Evolutionary conservation across 176 grass and related monocot species (phyloP).

Genomic region (Triticum urartu): DNA sequence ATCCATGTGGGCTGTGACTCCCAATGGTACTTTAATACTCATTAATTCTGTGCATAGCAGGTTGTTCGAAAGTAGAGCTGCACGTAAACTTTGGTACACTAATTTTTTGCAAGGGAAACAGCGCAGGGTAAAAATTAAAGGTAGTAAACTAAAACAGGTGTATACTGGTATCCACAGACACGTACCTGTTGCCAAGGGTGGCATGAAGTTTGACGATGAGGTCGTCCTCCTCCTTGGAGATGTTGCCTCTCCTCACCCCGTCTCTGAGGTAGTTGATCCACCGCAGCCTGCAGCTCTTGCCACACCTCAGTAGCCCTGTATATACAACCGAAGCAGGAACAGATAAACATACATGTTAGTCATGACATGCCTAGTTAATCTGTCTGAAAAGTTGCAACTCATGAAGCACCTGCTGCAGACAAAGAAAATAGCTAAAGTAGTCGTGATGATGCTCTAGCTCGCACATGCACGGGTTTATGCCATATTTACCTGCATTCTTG

Average conservation of each 20-base stretch:
- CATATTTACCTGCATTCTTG: constrained; percentile 75
- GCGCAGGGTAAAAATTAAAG: background rate
- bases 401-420: background rate
- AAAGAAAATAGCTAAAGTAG: background rate
- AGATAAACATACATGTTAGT: background rate
- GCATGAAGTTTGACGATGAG: constrained; percentile 76
- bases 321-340: background rate
- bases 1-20: background rate
- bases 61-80: background rate
- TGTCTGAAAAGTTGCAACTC: background rate
- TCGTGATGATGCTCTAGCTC: background rate
- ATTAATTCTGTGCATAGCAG: background rate
- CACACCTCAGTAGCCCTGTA: constrained; percentile 57
- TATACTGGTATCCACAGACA: background rate
- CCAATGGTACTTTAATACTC: background rate
- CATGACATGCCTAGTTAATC: background rate
- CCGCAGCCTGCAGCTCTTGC: constrained; percentile 80
- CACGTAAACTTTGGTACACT: no score
- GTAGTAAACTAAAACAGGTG: background rate
- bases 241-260: constrained; percentile 78
- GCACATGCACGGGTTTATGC: background rate
- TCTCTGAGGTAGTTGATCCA: constrained; percentile 77
- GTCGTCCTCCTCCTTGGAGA: constrained; percentile 78
- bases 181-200: constrained; percentile 81
- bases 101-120: background rate